Conservation (phyloP, 257 asterid species). For the Capsicum pubescens region DNA sequence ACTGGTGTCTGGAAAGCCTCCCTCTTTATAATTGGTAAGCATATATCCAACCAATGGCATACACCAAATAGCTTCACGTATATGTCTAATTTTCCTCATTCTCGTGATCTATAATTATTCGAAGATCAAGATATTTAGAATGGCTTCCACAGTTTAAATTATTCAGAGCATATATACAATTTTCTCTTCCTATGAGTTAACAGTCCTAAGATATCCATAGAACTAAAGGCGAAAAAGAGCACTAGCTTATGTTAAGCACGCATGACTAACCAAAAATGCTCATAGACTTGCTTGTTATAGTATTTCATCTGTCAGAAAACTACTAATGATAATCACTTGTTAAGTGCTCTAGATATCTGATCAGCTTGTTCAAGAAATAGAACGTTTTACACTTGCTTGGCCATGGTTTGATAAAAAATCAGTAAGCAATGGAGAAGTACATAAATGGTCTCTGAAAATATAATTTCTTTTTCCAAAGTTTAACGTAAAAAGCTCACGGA, state of each 20-base stretch:
- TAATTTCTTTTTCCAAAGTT: too few species aligned
- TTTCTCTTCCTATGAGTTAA: neutral
- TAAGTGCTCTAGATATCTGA: too few species aligned
- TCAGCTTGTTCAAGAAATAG: too few species aligned
- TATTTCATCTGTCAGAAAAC: too few species aligned
- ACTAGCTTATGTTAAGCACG: neutral
- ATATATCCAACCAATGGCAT: neutral
- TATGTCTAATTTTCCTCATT: neutral
- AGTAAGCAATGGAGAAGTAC: too few species aligned
- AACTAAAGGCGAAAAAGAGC: neutral
- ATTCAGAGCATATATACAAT: neutral
- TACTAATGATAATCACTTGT: too few species aligned
- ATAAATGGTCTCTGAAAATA: too few species aligned
- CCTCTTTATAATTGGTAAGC: slow-evolving; percentile 74
- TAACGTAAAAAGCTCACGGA: too few species aligned
- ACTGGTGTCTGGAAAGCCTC: slow-evolving; percentile 97
- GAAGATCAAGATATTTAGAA: neutral
- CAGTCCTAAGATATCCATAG: neutral
- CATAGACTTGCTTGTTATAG: too few species aligned
- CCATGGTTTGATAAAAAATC: too few species aligned
- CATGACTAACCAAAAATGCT: neutral
- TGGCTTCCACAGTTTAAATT: neutral
- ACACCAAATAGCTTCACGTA: neutral
- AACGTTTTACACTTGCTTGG: too few species aligned
- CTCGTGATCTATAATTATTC: neutral